Evolutionary conservation across 2,329 filamentous ascomycete species (phyloP).

Genomic region (Celoporthe dispersa): DNA sequence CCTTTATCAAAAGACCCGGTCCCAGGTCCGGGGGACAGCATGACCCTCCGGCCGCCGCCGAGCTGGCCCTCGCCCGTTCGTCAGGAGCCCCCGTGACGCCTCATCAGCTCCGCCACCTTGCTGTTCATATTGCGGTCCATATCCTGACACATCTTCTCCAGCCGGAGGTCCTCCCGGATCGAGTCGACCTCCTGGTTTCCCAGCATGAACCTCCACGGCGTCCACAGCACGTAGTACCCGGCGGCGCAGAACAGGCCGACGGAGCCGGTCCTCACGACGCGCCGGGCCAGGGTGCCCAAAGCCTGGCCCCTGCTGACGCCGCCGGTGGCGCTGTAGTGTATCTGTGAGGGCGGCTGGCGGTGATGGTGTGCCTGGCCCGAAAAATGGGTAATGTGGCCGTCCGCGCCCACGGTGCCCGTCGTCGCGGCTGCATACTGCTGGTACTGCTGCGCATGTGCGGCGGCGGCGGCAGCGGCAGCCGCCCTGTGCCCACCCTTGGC

Average conservation of each 20-base stretch:
- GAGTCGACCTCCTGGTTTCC: conserved; percentile 22
- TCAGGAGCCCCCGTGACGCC: background rate
- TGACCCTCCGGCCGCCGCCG: background rate
- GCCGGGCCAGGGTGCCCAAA: conserved; percentile 12
- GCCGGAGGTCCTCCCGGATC: conserved; percentile 22
- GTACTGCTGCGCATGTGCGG: conserved; percentile 9
- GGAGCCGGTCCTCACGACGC: conserved; percentile 16
- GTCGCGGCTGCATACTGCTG: background rate
- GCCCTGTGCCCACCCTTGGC: conserved; percentile 21
- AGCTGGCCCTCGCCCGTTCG: no score
- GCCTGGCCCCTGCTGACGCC: background rate
- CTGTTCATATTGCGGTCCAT: conserved; percentile 26
- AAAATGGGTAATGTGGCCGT: conserved; percentile 30
- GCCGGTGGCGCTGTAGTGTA: background rate
- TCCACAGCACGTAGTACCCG: conserved; percentile 25
- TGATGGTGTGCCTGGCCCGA: conserved; percentile 12
- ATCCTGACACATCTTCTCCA: conserved; percentile 43
- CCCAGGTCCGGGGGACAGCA: background rate
- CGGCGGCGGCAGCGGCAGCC: background rate
- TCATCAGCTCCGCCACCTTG: conserved; percentile 17
- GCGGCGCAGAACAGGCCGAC: conserved; percentile 22
- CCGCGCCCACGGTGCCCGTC: conserved; percentile 19
- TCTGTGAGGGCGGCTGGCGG: background rate
- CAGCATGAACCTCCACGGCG: conserved; percentile 21
- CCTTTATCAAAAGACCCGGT: no score